Percentiles rank a stretch among this genome's conserved stretches.
These are phyloP conservation scores for Phytophthora sp. DNA, from an alignment of 352 stramenopile genomes.

Conservation along the genomic window DNA sequence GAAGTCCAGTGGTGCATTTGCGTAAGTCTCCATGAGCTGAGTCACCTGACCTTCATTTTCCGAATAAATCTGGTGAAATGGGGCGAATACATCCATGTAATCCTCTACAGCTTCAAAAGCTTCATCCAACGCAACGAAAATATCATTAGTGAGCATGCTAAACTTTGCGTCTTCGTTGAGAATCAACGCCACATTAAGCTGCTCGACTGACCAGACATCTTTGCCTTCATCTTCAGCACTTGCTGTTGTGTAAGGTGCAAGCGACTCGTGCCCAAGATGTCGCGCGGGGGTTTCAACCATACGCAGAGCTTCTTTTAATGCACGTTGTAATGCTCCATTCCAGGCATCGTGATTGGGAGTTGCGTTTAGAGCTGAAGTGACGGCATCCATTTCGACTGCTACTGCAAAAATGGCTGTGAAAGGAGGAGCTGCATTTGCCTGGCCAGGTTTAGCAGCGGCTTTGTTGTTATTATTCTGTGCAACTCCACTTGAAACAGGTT, in stretches of 20 bases:
- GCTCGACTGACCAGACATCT: conserved; percentile 77
- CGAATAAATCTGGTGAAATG: conserved; percentile 86
- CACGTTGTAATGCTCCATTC: conserved; percentile 68
- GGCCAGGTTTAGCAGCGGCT: conserved; percentile 15
- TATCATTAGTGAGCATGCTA: conserved; percentile 83
- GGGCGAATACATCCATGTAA: conserved; percentile 91
- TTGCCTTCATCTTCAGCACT: conserved; percentile 88
- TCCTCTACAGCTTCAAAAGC: conserved; percentile 83
- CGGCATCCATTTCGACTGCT: conserved; percentile 68
- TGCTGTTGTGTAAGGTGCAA: conserved; percentile 80
- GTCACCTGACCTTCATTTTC: conserved; percentile 86
- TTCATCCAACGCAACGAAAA: conserved; percentile 84
- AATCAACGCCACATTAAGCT: conserved; percentile 82
- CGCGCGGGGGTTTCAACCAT: conserved; percentile 90
- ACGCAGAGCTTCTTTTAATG: conserved; percentile 85
- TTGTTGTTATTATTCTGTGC: conserved; percentile 7
- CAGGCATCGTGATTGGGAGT: conserved; percentile 72
- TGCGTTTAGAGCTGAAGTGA: conserved; percentile 45
- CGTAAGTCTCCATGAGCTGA: conserved; percentile 70
- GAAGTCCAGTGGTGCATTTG: conserved; percentile 72
- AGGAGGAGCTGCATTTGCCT: conserved; percentile 19
- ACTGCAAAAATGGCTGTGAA: conserved; percentile 72
- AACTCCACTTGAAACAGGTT: background rate
- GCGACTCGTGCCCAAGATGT: conserved; percentile 80
- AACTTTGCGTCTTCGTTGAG: conserved; percentile 87